phyloP scores from a whole-genome alignment of 495 filamentous ascomycete genomes.

The Neurospora sp. region DNA sequence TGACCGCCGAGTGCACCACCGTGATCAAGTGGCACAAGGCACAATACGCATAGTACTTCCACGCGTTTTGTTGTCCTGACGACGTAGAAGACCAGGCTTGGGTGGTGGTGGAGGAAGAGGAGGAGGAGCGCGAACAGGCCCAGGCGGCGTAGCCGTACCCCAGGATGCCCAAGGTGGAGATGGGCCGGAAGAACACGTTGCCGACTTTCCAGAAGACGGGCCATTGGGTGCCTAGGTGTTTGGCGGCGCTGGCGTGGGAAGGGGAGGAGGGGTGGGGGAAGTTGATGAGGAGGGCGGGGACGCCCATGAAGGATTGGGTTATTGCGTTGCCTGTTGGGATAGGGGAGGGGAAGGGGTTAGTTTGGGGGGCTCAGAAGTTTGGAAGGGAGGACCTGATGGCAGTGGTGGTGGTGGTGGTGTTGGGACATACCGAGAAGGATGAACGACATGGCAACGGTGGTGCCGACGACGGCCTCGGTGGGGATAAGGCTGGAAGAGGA shows the following conservation, averaged over 20 bases:
- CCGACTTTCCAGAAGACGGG: slow-evolving; percentile 37
- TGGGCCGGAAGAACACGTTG: slow-evolving; percentile 40
- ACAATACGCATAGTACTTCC: slow-evolving; percentile 28
- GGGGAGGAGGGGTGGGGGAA: slow-evolving; percentile 33
- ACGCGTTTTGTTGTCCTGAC: slow-evolving; percentile 18
- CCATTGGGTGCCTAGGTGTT: slow-evolving; percentile 37
- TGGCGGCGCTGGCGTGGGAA: slow-evolving; percentile 26
- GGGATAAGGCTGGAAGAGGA: slow-evolving; percentile 1
- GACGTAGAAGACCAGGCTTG: not conserved
- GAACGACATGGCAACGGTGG: slow-evolving; percentile 33
- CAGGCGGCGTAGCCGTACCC: slow-evolving; percentile 34
- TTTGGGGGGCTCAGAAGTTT: not conserved
- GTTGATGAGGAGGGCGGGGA: slow-evolving; percentile 37
- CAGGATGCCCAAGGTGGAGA: slow-evolving; percentile 35
- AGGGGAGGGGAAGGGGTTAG: not conserved
- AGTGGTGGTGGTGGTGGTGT: too few species aligned
- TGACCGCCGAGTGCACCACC: slow-evolving; percentile 36
- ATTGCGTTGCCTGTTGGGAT: slow-evolving; percentile 34
- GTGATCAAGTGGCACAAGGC: slow-evolving; percentile 33
- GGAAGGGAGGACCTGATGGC: too few species aligned
- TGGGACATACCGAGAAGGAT: slow-evolving; percentile 31
- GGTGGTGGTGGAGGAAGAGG: slow-evolving; percentile 3
- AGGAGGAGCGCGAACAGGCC: slow-evolving; percentile 9
- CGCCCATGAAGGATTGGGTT: slow-evolving; percentile 42
- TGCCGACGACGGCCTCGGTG: slow-evolving; percentile 23